Evolutionary conservation across 1,284 basidiomycete species (phyloP), one percentile per base, ranked within the genome.

Genomic region (Xerocomus cyaneibrunnescens): DNA sequence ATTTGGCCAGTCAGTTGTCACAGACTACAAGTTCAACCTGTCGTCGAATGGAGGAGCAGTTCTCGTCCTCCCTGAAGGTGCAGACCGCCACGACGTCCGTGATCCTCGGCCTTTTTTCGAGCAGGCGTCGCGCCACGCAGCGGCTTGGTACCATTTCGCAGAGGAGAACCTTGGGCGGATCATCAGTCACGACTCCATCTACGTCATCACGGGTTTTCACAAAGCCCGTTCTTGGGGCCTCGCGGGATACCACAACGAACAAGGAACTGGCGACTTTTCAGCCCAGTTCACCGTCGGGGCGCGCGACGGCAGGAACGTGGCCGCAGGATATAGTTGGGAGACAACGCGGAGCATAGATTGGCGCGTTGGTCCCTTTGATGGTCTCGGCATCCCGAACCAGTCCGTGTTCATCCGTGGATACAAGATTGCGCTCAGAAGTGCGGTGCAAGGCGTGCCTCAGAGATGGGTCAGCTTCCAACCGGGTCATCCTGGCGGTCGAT

Each of bases 61-160:
- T 5, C 65, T 68, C 16, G 23, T 66, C 25, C 62, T 68, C n/a
- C 62, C 62, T 0, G 54, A 66, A 19, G 62, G 63, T 1, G 65
- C 62, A 1, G 65, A 65, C 7, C 13, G 49, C 34, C 48, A 59
- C 4, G 55, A 67, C 22, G 36, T 65, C 9, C 56, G 50, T 10
- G 52, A 64, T 13, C 36, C 30, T 23, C 51, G 27, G 0, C 48
- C 50, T 1, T 62, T 64, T 25, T 52, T 57, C 5, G 56, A 53
- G 23, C 48, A 59, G n/a, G 62, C 62, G 1, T 41, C 44, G n/a
- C 52, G 45, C 14, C 40, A 68, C 19, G 65, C 59, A 0, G 34
- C 45, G 7, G 40, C 46, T 2, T 64, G 65, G 65, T 61, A 68
- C 41, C 54, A 27, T n/a, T 68, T 66, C 10, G 62, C 56, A 13